phyloP scores from a whole-genome alignment of 805 yeast genomes.

The Maudiozyma serrabonitensis region DNA sequence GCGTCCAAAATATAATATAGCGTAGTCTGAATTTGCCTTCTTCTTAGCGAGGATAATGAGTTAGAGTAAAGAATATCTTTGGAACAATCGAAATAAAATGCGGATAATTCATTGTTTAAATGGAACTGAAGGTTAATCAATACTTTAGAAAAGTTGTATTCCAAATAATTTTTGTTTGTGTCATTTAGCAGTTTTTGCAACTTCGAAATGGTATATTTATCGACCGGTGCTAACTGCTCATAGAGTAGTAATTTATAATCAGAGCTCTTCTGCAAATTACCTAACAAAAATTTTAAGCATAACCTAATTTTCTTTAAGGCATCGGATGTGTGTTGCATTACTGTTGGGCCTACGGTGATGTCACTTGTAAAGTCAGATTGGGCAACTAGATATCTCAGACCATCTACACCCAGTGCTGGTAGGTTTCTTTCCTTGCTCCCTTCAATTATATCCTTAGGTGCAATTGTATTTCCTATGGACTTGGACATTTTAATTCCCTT shows the following conservation, averaged over 20 bases:
- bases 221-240: conserved; percentile 38
- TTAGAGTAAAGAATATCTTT: conserved; percentile 85
- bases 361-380: conserved; percentile 81
- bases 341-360: conserved; percentile 60
- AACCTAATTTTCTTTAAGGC: conserved; percentile 72
- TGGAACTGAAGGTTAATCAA: conserved; percentile 60
- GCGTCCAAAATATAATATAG: conserved; percentile 47
- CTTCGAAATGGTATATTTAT: conserved; percentile 52
- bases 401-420: conserved; percentile 79
- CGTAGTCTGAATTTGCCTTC: conserved; percentile 49
- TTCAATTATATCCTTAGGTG: conserved; percentile 57
- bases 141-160: conserved; percentile 59
- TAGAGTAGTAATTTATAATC: conserved; percentile 30
- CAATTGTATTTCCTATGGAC: conserved; percentile 72
- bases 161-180: conserved; percentile 38
- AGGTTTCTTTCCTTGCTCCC: conserved; percentile 43
- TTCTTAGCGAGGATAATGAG: conserved; percentile 29
- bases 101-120: conserved; percentile 65
- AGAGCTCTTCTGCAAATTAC: conserved; percentile 50
- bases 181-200: conserved; percentile 38
- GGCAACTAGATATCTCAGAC: conserved; percentile 83
- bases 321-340: conserved; percentile 68
- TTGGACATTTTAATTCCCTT: conserved; percentile 89
- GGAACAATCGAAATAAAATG: conserved; percentile 75
- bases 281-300: conserved; percentile 71